phyloP scores from a whole-genome alignment of 2,329 filamentous ascomycete genomes.

The Aspergillus fumigatiaffinis region DNA sequence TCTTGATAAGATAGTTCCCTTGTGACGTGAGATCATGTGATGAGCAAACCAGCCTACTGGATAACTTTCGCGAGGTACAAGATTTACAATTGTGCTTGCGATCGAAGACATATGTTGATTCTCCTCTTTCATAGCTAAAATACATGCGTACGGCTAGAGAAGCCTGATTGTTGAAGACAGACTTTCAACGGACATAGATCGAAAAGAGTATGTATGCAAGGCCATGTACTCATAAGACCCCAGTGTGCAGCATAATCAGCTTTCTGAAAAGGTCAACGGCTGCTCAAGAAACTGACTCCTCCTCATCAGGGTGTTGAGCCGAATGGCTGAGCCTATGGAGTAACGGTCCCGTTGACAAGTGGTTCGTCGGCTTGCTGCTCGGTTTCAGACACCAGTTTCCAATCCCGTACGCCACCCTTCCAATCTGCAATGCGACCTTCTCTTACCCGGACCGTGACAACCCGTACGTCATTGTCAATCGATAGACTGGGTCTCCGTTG shows the following conservation, averaged over 20 bases:
- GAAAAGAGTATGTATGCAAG: neutral
- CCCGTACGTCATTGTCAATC: slow-evolving; percentile 73
- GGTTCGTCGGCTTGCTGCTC: slow-evolving; percentile 17
- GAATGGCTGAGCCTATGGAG: slow-evolving; percentile 1
- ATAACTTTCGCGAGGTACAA: neutral
- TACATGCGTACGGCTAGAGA: neutral
- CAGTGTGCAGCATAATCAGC: neutral
- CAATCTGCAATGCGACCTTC: slow-evolving; percentile 89
- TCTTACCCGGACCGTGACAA: slow-evolving; percentile 79
- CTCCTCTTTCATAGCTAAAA: neutral
- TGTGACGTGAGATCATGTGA: slow-evolving; percentile 12
- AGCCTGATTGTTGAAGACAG: neutral
- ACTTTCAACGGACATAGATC: neutral
- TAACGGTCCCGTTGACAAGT: slow-evolving; percentile 28
- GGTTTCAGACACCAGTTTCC: slow-evolving; percentile 43
- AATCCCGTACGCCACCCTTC: slow-evolving; percentile 92
- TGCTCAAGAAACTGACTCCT: neutral
- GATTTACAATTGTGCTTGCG: neutral
- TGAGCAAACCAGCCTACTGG: neutral
- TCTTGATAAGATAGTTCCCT: slow-evolving; percentile 1
- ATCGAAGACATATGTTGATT: neutral
- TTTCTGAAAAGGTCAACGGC: neutral
- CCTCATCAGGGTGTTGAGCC: neutral
- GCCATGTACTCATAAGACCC: neutral
- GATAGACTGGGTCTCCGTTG: slow-evolving; percentile 53